A percentile compares a stretch with the other conserved stretches of the same genome.
phyloP scores from a whole-genome alignment of 768 basidiomycete genomes.

The Paxillus involutus region DNA sequence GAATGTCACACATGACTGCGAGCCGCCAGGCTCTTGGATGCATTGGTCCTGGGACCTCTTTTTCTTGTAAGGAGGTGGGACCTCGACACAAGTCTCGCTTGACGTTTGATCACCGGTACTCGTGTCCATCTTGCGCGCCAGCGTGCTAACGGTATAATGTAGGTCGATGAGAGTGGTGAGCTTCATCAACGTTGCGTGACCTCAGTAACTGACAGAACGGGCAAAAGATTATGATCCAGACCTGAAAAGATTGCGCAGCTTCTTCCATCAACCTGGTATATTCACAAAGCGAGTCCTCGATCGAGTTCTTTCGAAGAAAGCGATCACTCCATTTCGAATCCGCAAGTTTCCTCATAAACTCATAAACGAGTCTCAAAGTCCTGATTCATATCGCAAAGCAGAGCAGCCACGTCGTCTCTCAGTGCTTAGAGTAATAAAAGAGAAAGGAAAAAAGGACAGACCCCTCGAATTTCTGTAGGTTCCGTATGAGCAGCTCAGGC shows the following conservation, averaged over 20 bases:
- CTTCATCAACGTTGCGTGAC: conserved; percentile 21
- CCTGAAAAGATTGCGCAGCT: conserved; percentile 49
- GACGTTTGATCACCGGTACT: not conserved
- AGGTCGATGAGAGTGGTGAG: conserved; percentile 48
- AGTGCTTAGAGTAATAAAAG: not conserved
- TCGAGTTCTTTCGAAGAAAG: conserved; percentile 39
- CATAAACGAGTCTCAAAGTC: conserved; percentile 36
- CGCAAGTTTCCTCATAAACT: conserved; percentile 39
- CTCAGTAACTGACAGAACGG: not conserved
- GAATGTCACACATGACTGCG: not conserved
- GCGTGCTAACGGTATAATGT: conserved; percentile 38
- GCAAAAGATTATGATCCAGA: conserved; percentile 7
- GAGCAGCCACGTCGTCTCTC: not conserved
- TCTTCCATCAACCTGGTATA: conserved; percentile 39
- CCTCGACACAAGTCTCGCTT: not conserved
- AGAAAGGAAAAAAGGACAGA: conserved; percentile 16
- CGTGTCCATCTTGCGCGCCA: conserved; percentile 6
- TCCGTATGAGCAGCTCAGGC: conserved; percentile 38
- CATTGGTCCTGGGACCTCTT: not conserved
- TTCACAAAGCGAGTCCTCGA: conserved; percentile 38
- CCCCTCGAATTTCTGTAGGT: conserved; percentile 42
- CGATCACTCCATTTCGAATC: conserved; percentile 42
- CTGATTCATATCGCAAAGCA: conserved; percentile 20
- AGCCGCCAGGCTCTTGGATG: not conserved
- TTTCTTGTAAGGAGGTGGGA: conserved; percentile 23